Conservation (phyloP, 495 filamentous ascomycete species). For the Trichoderma virens region DNA sequence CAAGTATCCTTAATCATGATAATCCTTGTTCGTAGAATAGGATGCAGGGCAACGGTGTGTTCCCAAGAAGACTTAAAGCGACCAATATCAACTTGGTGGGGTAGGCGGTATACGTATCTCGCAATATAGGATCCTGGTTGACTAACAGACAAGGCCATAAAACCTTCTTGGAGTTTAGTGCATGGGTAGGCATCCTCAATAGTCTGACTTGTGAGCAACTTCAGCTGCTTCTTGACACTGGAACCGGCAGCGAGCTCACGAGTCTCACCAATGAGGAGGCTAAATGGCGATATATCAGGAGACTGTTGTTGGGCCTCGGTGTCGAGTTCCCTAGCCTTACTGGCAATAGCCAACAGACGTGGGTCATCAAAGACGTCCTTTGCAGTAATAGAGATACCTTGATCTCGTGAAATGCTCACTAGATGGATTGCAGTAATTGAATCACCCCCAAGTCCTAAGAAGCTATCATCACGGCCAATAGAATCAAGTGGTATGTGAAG, state of each 20-base stretch:
- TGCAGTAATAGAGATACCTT: not conserved
- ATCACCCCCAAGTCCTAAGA: not conserved
- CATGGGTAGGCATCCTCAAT: conserved; percentile 51
- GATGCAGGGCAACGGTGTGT: not conserved
- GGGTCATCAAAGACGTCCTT: conserved; percentile 8
- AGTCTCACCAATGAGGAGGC: not conserved
- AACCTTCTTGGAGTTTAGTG: conserved; percentile 52
- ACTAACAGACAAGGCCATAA: conserved; percentile 3
- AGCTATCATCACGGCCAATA: conserved; percentile 9
- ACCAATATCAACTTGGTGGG: conserved; percentile 16
- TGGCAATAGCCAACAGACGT: not conserved
- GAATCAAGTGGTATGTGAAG: conserved; percentile 21
- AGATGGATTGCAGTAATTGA: conserved; percentile 5
- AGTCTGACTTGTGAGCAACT: not conserved
- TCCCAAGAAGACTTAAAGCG: conserved; percentile 15
- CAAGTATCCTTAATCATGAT: not conserved
- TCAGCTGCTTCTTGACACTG: not conserved
- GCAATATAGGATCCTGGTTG: conserved; percentile 39
- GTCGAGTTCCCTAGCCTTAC: not conserved
- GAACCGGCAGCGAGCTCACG: not conserved
- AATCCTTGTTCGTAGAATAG: conserved; percentile 2
- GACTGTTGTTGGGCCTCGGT: not conserved
- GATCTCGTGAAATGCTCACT: not conserved
- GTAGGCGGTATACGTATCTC: conserved; percentile 20
- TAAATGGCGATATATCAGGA: not conserved